A percentile compares a stretch with the other conserved stretches of the same genome.
phyloP scores from a whole-genome alignment of 2,329 filamentous ascomycete species.

The Trichoderma sp. region DNA sequence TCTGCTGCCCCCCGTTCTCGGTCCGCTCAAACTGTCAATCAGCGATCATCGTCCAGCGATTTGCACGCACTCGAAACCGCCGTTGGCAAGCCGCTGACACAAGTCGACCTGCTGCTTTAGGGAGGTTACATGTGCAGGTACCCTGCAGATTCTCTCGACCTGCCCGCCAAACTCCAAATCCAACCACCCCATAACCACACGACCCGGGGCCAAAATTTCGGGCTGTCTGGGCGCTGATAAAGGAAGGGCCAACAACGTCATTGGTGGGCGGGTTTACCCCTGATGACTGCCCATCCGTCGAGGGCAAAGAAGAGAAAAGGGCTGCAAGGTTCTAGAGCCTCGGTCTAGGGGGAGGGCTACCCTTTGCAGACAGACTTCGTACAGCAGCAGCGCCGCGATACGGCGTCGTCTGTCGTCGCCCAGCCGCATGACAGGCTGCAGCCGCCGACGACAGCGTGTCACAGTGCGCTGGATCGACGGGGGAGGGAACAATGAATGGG shows the following conservation, averaged over 20 bases:
- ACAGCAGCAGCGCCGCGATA: background rate
- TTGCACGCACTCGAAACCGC: constrained; percentile 18
- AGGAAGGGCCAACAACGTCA: constrained; percentile 19
- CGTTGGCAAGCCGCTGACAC: constrained; percentile 6
- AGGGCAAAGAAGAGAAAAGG: background rate
- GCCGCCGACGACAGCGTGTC: background rate
- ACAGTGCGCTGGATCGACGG: background rate
- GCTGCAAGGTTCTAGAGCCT: constrained; percentile 20
- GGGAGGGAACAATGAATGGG: background rate
- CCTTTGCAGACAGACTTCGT: background rate
- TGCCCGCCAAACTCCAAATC: background rate
- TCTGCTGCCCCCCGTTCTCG: constrained; percentile 11
- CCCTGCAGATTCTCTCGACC: background rate
- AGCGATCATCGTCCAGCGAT: constrained; percentile 1
- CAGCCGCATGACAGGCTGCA: background rate
- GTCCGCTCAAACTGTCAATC: constrained; percentile 22
- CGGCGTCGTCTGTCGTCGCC: background rate
- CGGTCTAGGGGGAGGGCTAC: background rate
- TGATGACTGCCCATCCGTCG: constrained; percentile 20
- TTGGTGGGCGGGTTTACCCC: constrained; percentile 23
- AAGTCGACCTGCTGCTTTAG: constrained; percentile 23
- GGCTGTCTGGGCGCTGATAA: background rate
- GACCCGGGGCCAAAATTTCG: background rate
- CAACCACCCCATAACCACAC: background rate
- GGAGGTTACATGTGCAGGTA: constrained; percentile 26